Conservation (phyloP, 257 asterid genomes). For the Ajuga chamaepitys region DNA sequence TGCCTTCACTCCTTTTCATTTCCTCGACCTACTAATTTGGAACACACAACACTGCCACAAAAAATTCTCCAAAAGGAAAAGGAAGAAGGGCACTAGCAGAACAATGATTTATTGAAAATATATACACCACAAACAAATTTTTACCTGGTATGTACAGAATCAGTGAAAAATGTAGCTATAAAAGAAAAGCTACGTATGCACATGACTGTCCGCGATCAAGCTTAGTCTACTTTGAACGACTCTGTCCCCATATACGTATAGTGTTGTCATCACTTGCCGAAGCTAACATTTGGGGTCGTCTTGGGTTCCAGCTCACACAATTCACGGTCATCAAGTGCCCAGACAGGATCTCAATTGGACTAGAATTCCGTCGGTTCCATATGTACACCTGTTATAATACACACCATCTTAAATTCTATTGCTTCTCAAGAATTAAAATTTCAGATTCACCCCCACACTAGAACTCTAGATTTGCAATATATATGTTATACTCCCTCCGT, state of each 20-base stretch:
- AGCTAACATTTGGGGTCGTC: constrained; percentile 65
- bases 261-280: constrained; percentile 93
- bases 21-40: no score
- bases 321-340: constrained; percentile 84
- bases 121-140: constrained; percentile 14
- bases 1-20: no score
- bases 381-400: constrained; percentile 58
- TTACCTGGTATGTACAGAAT: constrained; percentile 20
- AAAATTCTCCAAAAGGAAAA: background rate
- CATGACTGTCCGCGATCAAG: constrained; percentile 8
- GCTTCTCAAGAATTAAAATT: background rate
- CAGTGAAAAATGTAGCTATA: background rate
- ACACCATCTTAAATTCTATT: background rate
- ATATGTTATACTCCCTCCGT: no score
- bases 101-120: constrained; percentile 7
- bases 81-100: background rate
- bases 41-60: background rate
- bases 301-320: constrained; percentile 88
- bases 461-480: no score
- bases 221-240: constrained; percentile 11
- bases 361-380: constrained; percentile 56
- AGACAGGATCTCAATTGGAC: constrained; percentile 63
- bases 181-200: constrained; percentile 14
- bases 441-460: no score
- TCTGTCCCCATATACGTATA: constrained; percentile 90